Percentiles rank a stretch among this genome's conserved stretches.
These are phyloP conservation scores for Pittosporum tobira DNA, from an alignment of 129 eudicot genomes.

Conservation along the genomic window DNA sequence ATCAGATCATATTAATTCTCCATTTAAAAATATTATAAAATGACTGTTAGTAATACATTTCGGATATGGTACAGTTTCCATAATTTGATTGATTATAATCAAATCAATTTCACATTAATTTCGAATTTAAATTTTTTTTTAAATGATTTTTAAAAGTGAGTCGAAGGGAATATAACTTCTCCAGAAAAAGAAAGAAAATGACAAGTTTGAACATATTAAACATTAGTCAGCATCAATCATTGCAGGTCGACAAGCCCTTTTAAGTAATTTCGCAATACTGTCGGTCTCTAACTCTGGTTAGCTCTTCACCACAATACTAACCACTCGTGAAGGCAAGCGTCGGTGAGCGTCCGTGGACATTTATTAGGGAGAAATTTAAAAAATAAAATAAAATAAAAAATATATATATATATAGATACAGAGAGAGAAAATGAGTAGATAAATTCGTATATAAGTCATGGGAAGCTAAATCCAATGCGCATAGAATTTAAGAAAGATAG, in stretches of 20 bases:
- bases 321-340: constrained; percentile 42
- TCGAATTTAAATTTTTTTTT: too few species aligned
- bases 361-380: constrained; percentile 15
- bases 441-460: constrained; percentile 39
- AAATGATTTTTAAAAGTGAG: too few species aligned
- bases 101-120: too few species aligned
- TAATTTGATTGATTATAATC: too few species aligned
- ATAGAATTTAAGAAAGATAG: constrained; percentile 21
- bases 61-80: too few species aligned
- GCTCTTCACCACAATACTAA: constrained; percentile 9
- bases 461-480: constrained; percentile 37
- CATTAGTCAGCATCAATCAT: background rate
- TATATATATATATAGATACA: constrained; percentile 17
- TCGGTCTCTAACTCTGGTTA: constrained; percentile 58
- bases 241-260: constrained; percentile 12
- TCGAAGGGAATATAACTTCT: too few species aligned
- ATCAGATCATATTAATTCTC: too few species aligned
- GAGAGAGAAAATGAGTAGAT: constrained; percentile 17
- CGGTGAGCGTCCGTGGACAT: constrained; percentile 61
- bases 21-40: too few species aligned
- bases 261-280: constrained; percentile 18
- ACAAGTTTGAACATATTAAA: background rate
- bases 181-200: background rate
- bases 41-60: too few species aligned
- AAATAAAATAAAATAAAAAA: constrained; percentile 1